Evolutionary conservation across 257 asterid genomes (phyloP), one percentile per base, ranked within the genome.

Genomic region (Fraxinus excelsior): DNA sequence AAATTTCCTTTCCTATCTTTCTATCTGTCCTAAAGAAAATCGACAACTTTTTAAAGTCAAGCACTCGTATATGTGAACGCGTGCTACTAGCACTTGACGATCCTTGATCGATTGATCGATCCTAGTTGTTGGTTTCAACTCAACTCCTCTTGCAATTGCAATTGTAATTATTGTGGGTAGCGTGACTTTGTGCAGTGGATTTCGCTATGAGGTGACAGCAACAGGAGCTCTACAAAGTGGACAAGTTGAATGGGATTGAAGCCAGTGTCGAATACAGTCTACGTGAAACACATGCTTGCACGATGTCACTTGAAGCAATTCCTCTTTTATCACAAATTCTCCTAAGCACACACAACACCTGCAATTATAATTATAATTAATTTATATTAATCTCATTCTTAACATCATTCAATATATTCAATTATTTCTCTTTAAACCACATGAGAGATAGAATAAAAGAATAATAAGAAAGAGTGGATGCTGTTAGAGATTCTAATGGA

Each of bases 291-390:
- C 72, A 80, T 93, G 97, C 77, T 91, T 90, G 86, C 97, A 93
- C 35, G 81, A 72, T 64, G 87, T 82, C 35, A 93, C 89, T 78
- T 88, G 86, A 51, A 88, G 82, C 71, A 93, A 37, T 77, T 91
- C 96, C 70, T 90, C 97, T 68, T 85, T 83, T 77, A 81, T 11
- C 82, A 86, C 92, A 62, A 85, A 93, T 67, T 93, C 97, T 79
- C 97, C 97, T 73, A 93, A 82, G 75, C 97, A 93, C 62, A 93
- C 95, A 56, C 97, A 87, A 51, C 97, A 93, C 86, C 97, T 93
- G 88, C 4, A 49, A 65, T 53, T 26, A 58, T 2, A 58, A 58
- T 42, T 42, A 42, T 42, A 42, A 42, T 42, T 42, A 42, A 42
- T 42, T 21, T 21, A 8, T 21, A n/a, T 58, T 1, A 28, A 7